Conservation (phyloP, 2,329 filamentous ascomycete species). For the Clonostachys rhizophaga region DNA sequence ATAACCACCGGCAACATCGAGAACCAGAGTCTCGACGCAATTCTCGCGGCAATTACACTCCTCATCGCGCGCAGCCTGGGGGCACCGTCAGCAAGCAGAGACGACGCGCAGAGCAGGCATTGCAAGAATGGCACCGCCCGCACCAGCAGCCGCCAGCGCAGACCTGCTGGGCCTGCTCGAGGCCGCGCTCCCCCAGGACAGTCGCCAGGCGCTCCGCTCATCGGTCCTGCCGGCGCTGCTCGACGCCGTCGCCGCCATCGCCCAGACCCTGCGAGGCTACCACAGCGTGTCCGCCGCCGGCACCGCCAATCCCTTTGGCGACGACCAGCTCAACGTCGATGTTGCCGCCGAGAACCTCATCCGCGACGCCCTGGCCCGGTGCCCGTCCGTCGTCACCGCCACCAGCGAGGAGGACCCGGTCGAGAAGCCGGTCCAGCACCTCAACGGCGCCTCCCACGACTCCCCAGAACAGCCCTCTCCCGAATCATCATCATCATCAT, state of each 20-base stretch:
- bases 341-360: constrained; percentile 44
- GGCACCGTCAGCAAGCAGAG: no score
- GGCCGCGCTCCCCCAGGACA: background rate
- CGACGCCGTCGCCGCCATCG: constrained; percentile 35
- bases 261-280: constrained; percentile 15
- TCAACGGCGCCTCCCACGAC: background rate
- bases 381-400: constrained; percentile 40
- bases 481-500: background rate
- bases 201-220: constrained; percentile 19
- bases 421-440: constrained; percentile 28
- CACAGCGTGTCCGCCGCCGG: constrained; percentile 1
- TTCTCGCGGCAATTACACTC: no score
- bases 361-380: constrained; percentile 34
- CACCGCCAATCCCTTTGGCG: constrained; percentile 50
- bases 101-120: no score
- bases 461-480: background rate
- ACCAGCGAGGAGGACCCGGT: constrained; percentile 59
- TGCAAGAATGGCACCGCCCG: no score
- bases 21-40: no score
- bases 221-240: constrained; percentile 46
- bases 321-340: constrained; percentile 56
- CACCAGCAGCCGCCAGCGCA: constrained; percentile 21
- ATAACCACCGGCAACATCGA: no score
- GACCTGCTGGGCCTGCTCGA: background rate
- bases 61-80: no score